Base-by-base conservation (phyloP, 1,284 basidiomycete genomes). In the Papiliotrema laurentii region DNA sequence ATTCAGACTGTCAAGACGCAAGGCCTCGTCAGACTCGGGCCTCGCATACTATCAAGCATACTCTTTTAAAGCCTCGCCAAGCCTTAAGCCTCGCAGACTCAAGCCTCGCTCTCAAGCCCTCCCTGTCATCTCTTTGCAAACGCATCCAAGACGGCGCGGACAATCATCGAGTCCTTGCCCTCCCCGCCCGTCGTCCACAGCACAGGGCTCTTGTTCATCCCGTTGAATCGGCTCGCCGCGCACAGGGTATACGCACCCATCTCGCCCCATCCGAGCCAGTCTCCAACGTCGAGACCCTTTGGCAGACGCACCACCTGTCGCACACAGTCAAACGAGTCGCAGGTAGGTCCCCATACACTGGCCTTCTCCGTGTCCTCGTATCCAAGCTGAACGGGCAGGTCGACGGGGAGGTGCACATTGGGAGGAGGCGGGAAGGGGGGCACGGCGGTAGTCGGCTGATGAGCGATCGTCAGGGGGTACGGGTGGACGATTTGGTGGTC, bases 211-310 rank as follows among this genome's bases (percentile, higher is more conserved):
- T 58, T 54, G 40, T 61, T 61, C 43, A 73, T 69, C 13, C 89
- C 90, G 66, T 92, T 92, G 77, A 91, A 92, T 64, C 83, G 83
- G 72, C 84, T 87, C 19, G 91, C 88, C 0, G 90, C 90, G 63
- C 88, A 93, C 56, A 91, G 79, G 16, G 90, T 94, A 74, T 96
- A 96, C 13, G 90, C 90, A 35, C 90, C 90, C 90, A 96, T 94
- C 64, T 88, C 83, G 46, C 83, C 82, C 77, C 90, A 94, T 6
- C 86, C 85, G 7, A 96, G 79, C 91, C 91, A 96, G 71, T 96
- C 90, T 7, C 90, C 91, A 2, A 89, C 86, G 45, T 80, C 77
- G 50, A 90, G 76, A 0, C 78, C 79, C 24, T 69, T 71, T 0
- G 88, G 87, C 38, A 92, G 74, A 53, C 73, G 61, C 4, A 83